Base-by-base conservation (phyloP, 768 basidiomycete species). In the Hirschioporus abietinus region DNA sequence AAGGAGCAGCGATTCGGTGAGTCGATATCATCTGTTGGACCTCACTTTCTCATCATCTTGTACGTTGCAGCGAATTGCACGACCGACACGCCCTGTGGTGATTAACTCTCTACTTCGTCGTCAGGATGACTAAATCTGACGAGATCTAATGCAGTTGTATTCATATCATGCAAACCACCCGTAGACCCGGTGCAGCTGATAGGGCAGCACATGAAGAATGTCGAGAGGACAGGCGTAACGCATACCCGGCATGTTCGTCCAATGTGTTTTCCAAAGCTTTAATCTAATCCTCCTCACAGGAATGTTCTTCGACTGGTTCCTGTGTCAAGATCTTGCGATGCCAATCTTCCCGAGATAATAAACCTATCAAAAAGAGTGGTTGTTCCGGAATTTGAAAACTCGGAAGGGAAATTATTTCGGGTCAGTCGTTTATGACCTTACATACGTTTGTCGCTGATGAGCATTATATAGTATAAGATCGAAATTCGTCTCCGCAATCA, bases 61-160 rank as follows among this genome's bases (percentile, higher is more conserved):
- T 30, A 64, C 66, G 30, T 36, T 60, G 15, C 68, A 95, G 92
- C 77, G 6, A 94, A 87, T 72, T 92, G 89, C 69, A 86, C 86
- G 71, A 93, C 91, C 2, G 88, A 91, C 72, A 93, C 92, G 0
- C 84, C 87, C 58, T 95, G 92, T 66, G 86, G 92, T 93, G 74
- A 42, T 83, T 68, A 23, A 35, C 9, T 65, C 58, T 5, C n/a
- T 27, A 10, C 12, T 58, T 58, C 18, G 15, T 26, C 30, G 7
- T n/a, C 1, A 26, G 20, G 23, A 42, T 63, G 1, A 42, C 25
- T 42, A 0, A 1, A 20, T 60, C 27, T 27, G 8, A 61, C 60
- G 18, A 25, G 1, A 7, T 10, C 34, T 61, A 8, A 7, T 15
- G 17, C 60, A 94, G 92, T 93, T 17, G 77, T 92, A 27, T 93